Base-by-base conservation (phyloP, 2,329 filamentous ascomycete genomes). In the Cryphonectria naterciae region DNA sequence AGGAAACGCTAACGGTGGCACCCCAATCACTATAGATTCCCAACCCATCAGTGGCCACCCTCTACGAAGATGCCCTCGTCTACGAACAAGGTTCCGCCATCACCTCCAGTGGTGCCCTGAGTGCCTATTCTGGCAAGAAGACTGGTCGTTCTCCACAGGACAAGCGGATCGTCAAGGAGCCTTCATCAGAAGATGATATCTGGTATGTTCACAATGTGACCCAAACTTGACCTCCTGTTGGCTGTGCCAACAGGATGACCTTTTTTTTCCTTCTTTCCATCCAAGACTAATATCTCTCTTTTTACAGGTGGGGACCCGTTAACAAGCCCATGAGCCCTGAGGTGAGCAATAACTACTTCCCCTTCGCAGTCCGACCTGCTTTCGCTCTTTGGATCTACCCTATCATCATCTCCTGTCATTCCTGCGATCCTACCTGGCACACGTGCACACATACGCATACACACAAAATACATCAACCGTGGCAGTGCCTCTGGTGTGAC, bases 311-410 rank as follows among this genome's bases (percentile, higher is more conserved):
- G 96, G 96, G 96, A 79, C 95, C 96, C 70, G 96, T 99, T 77
- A 99, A 99, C 89, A 98, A 98, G 90, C 93, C 95, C 80, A 99
- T 99, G 96, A 91, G 90, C 76, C 89, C 94, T 78, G 95, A 98
- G 83, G 96, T 98, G 92, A 90, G 93, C 74, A 70, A 49, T n/a
- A 73, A 56, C 2, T 3, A 73, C 28, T 6, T 69, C 68, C 71
- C 13, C 17, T 11, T 11, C 5, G 64, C 69, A 67, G 35, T 41
- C 68, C 61, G 63, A 66, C 37, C 68, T 70, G n/a, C 32, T 62
- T 66, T 39, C 46, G 13, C 13, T 28, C 35, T 43, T 39, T 39
- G 37, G 3, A 15, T 46, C 2, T 61, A 10, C n/a, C 37, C 32
- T 39, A 11, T n/a, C 19, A 5, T 35, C 32, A 35, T 25, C n/a